Evolutionary conservation across 345 rosid genomes (phyloP), one percentile per base, ranked within the genome.

Genomic region (Noccaea bulbosa): DNA sequence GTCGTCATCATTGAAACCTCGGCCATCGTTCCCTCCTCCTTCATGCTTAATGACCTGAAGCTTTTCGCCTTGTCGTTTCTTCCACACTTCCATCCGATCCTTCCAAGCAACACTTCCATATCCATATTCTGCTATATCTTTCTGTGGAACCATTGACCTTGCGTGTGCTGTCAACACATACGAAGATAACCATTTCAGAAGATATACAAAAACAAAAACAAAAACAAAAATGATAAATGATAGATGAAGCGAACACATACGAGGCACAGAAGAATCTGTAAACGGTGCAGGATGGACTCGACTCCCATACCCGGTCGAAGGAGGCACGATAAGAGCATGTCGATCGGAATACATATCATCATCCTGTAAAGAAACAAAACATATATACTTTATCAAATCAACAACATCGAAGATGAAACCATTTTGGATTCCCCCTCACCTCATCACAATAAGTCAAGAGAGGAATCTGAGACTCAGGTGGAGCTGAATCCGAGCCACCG

Each of bases 31-130:
- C 40, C 81, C 88, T 69, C 90, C 97, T 69, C 90, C 97, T 78
- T 82, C 81, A 47, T 90, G 97, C 65, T 86, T 86, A 71, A 93
- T 84, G 45, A 93, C 88, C 76, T 88, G 97, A 80, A 88, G 90
- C 65, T 83, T 93, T 37, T 87, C 93, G 6, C 77, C 84, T 78
- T 93, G 93, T 61, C 88, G 82, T 79, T 74, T 87, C 86, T 85
- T 89, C 98, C 98, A 91, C 6, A 87, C 90, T 74, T 91, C 97
- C 91, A 93, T 87, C 63, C 96, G 83, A 40, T 87, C 92, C 64
- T 93, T 93, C 98, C 98, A 93, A n/a, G 98, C 98, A 37, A 93
- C 97, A 65, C 98, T 93, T 40, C 97, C 97, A 60, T 91, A 91
- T 22, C 97, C 97, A 79, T 91, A 93, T 4, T 85, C 87, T 3